phyloP scores from a whole-genome alignment of 257 asterid species.

The Jacaranda mimosifolia region DNA sequence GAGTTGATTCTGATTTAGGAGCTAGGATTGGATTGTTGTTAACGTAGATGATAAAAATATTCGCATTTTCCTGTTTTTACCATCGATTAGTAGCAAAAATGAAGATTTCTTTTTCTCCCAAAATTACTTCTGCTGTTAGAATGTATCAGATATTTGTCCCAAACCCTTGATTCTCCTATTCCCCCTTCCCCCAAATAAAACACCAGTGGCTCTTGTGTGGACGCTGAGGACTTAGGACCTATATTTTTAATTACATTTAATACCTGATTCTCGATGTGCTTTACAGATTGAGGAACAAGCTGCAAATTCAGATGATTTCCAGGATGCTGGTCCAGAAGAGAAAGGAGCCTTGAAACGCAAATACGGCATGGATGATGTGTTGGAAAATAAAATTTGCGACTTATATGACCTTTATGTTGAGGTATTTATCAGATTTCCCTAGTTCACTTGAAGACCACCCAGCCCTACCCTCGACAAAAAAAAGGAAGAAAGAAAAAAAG shows the following conservation, averaged over 20 bases:
- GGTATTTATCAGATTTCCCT: slow-evolving; percentile 47
- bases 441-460: background rate
- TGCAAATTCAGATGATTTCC: slow-evolving; percentile 74
- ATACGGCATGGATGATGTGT: slow-evolving; percentile 66
- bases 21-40: slow-evolving; percentile 28
- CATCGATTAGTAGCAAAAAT: background rate
- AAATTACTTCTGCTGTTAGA: slow-evolving; percentile 10
- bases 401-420: slow-evolving; percentile 86
- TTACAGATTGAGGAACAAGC: slow-evolving; percentile 74
- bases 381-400: slow-evolving; percentile 88
- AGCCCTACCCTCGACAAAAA: background rate
- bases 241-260: background rate
- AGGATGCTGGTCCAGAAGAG: slow-evolving; percentile 68
- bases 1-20: slow-evolving; percentile 9
- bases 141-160: slow-evolving; percentile 11
- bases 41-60: background rate
- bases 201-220: slow-evolving; percentile 13
- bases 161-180: slow-evolving; percentile 1
- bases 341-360: slow-evolving; percentile 70
- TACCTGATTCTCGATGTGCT: slow-evolving; percentile 31
- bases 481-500: background rate
- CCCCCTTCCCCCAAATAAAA: slow-evolving; percentile 2
- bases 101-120: background rate
- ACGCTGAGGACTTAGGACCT: slow-evolving; percentile 19
- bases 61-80: slow-evolving; percentile 16